Conservation (phyloP, 1,284 basidiomycete genomes). For the Trichosporon ovoides region DNA sequence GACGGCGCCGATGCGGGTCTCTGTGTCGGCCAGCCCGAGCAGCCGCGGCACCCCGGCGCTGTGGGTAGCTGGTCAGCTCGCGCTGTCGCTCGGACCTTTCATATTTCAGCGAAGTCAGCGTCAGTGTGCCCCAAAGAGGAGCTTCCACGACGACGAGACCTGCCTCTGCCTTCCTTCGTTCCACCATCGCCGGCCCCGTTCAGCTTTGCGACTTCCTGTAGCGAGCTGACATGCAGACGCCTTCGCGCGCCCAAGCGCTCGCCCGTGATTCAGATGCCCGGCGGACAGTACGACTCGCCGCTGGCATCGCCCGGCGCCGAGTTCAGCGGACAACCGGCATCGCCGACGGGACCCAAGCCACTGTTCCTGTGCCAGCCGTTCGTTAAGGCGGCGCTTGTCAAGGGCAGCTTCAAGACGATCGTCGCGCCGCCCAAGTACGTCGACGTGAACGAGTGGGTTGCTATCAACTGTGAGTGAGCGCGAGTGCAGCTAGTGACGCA, state of each 20-base stretch:
- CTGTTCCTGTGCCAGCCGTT: conserved; percentile 92
- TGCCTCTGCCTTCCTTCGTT: conserved; percentile 12
- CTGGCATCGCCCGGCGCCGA: conserved; percentile 40
- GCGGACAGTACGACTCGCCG: conserved; percentile 34
- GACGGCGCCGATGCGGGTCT: not conserved
- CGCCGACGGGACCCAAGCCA: conserved; percentile 49
- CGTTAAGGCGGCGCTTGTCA: conserved; percentile 92
- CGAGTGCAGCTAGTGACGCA: not conserved
- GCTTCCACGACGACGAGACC: not conserved
- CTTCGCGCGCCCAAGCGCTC: conserved; percentile 47
- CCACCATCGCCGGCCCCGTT: not conserved
- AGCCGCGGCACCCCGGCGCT: not conserved
- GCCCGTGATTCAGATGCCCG: conserved; percentile 24
- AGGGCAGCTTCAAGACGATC: conserved; percentile 98
- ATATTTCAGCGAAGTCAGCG: not conserved
- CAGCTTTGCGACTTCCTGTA: not conserved
- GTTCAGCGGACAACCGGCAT: conserved; percentile 20
- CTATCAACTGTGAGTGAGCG: conserved; percentile 74
- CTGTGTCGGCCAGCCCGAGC: not conserved
- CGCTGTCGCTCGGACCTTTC: not conserved
- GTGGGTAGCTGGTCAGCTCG: not conserved
- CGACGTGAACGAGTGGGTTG: conserved; percentile 98
- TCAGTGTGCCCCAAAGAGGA: not conserved
- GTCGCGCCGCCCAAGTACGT: conserved; percentile 96
- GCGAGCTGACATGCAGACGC: conserved; percentile 28